A percentile compares a stretch with the other conserved stretches of the same genome.
These are phyloP conservation scores for Gossypium schwendimanii DNA, from an alignment of 441 rosid species.

Conservation along the genomic window DNA sequence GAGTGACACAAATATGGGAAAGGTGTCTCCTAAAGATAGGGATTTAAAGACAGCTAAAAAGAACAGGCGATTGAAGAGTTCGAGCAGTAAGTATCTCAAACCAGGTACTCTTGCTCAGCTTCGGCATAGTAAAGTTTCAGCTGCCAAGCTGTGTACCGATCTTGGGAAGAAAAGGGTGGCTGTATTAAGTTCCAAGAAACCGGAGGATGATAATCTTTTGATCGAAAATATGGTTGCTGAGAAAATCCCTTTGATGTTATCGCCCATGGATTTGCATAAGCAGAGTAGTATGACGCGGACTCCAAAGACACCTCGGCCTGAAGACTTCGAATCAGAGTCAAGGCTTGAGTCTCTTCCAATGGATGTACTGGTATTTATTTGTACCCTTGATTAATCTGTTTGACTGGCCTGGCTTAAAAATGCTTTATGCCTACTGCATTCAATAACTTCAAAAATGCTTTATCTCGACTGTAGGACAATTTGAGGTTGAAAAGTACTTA, in stretches of 20 bases:
- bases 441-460: neutral
- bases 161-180: slow-evolving; percentile 69
- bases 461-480: neutral
- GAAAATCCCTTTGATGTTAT: slow-evolving; percentile 48
- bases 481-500: neutral
- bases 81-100: slow-evolving; percentile 60
- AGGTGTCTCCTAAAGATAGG: slow-evolving; percentile 55
- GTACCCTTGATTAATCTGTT: neutral
- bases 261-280: slow-evolving; percentile 51
- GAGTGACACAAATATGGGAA: slow-evolving; percentile 43
- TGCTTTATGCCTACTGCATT: neutral
- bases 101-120: slow-evolving; percentile 86
- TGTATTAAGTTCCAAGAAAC: slow-evolving; percentile 30
- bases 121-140: slow-evolving; percentile 41
- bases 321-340: slow-evolving; percentile 52
- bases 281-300: slow-evolving; percentile 49
- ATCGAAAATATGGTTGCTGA: slow-evolving; percentile 33
- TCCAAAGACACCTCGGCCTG: slow-evolving; percentile 67
- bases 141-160: slow-evolving; percentile 64
- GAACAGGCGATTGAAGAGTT: slow-evolving; percentile 47
- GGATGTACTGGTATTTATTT: slow-evolving; percentile 65
- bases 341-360: slow-evolving; percentile 77
- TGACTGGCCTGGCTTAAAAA: neutral
- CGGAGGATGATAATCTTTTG: slow-evolving; percentile 23
- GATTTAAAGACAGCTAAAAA: slow-evolving; percentile 37